Base-by-base conservation (phyloP, 2,329 filamentous ascomycete species). In the Ascochyta viciae-villosae region DNA sequence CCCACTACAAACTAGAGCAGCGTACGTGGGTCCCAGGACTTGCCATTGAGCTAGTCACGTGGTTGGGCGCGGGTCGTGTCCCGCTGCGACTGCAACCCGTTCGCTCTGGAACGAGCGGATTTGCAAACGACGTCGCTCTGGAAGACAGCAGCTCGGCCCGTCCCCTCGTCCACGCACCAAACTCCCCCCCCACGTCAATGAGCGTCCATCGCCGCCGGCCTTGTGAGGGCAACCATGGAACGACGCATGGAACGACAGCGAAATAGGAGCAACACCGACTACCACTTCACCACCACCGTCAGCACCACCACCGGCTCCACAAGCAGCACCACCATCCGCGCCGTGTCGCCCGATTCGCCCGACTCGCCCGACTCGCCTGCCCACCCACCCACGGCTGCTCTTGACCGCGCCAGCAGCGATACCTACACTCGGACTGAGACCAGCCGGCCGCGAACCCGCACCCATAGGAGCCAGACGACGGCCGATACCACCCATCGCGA, bases 331-430 rank as follows among this genome's bases (percentile, higher is more conserved):
- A 70, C 83, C 41, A 84, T 88, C 67, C 85, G 88, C 60, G 79
- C 87, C 53, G 86, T 90, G 61, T 90, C 88, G 59, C 87, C 88
- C 62, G 89, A 91, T 68, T 48, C 66, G 67, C 41, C 73, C 67
- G 24, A 72, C 73, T 45, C 67, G 64, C 60, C 66, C 68, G 24
- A 19, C 19, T 19, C 19, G 19, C 19, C 19, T 19, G 19, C 19
- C 19, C 19, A 19, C 19, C 19, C 19, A 19, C 2, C 19, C 19
- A 19, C 19, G 19, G 19, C 54, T 62, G 67, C 61, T 61, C 58
- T 57, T 50, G 56, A 38, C 54, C 65, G 26, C 58, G 65, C 50
- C 57, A 67, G 65, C 50, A 66, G 68, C 29, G 29, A 31, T 15
- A 15, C 29, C 12, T 31, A 31, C 29, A 31, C 27, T 8, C 29